Base-by-base conservation (phyloP, 2,329 filamentous ascomycete genomes). In the Tolypocladium tropicale region DNA sequence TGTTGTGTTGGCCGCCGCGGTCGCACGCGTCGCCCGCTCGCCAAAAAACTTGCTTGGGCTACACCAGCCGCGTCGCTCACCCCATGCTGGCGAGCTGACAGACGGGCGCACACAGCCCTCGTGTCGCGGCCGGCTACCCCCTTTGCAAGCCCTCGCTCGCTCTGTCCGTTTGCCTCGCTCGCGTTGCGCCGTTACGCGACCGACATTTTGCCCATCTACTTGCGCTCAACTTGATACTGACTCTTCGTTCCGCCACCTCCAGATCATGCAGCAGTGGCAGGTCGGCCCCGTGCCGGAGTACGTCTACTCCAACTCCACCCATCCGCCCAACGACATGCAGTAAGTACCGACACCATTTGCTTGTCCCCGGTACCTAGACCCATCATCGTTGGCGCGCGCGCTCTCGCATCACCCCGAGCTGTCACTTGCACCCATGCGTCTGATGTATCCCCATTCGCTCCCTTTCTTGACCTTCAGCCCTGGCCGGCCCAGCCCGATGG, bases 221-320 rank as follows among this genome's bases (percentile, higher is more conserved):
- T 53, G 56, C 46, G 46, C 23, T 53, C 54, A 23, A 43, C 60
- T 63, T 63, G 60, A 69, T 56, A 60, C 63, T 65, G 63, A 62
- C 57, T 56, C 53, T 60, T 56, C 56, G 57, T 53, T 59, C 56
- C 57, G 59, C 58, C 59, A 59, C 60, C 59, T 60, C 58, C 66
- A 81, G 78, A 78, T 71, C 72, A 82, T 82, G 79, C 77, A 82
- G 74, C 78, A 81, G 72, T 82, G 79, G 79, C 78, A 81, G 71
- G 77, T 82, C 70, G 78, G 79, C 72, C 78, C 79, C 63, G 75
- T 82, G 72, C 79, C 79, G 73, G 78, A 81, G 71, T 80, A 81
- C 73, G 75, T 81, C 64, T 81, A 79, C 72, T 72, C 76, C 68
- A 78, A 76, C 71, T 73, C 74, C 70, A 73, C 77, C 65, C 78